Evolutionary conservation across 2,329 filamentous ascomycete genomes (phyloP).

Genomic region (Hirsutella minnesotensis): DNA sequence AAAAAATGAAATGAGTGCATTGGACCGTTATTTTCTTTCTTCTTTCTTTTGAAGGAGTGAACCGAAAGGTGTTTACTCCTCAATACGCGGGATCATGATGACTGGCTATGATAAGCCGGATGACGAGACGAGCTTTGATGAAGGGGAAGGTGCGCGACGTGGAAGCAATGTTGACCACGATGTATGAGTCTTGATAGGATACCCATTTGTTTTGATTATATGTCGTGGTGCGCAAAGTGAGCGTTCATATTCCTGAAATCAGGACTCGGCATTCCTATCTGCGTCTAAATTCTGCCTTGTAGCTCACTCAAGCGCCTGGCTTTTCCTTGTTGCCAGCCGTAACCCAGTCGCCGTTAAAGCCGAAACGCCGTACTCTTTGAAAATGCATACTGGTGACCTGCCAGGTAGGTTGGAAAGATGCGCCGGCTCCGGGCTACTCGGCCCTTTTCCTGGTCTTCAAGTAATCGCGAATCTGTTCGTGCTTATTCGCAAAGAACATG

Average conservation of each 20-base stretch:
- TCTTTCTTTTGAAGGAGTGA: too few relatives aligned
- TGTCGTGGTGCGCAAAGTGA: too few relatives aligned
- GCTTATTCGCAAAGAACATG: constrained; percentile 84
- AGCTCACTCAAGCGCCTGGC: neutral
- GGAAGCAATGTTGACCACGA: neutral
- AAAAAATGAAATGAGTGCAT: too few relatives aligned
- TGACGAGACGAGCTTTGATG: too few relatives aligned
- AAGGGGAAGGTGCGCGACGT: neutral
- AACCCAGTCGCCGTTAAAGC: neutral
- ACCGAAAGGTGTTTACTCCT: too few relatives aligned
- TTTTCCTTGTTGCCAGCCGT: neutral
- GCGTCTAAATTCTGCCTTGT: neutral
- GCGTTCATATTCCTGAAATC: too few relatives aligned
- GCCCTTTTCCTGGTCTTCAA: constrained; percentile 53
- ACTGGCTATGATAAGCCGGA: too few relatives aligned
- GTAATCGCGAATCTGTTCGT: constrained; percentile 79
- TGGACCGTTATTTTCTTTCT: too few relatives aligned
- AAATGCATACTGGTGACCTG: neutral
- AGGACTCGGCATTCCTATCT: too few relatives aligned
- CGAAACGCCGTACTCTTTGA: constrained; percentile 5
- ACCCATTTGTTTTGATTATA: neutral
- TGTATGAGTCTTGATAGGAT: neutral
- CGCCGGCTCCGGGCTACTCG: constrained; percentile 16
- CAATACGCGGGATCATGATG: too few relatives aligned
- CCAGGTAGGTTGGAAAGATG: neutral